Evolutionary conservation across 2,329 filamentous ascomycete genomes (phyloP), one percentile per base, ranked within the genome.

Genomic region (Geosmithia putterillii): DNA sequence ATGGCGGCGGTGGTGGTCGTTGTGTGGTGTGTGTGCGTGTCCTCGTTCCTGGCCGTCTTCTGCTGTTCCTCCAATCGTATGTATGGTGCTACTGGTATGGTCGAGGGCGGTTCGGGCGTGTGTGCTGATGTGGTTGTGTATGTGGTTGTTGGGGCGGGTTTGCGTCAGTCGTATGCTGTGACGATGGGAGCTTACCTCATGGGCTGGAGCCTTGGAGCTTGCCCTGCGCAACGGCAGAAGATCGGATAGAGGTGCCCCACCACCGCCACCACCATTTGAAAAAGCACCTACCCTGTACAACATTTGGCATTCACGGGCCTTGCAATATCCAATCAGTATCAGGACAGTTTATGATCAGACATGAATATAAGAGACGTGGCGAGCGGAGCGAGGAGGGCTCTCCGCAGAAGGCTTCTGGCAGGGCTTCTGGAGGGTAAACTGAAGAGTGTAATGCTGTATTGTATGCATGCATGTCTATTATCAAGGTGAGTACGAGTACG

Each of bases 141-240:
- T 14, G 28, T 32, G 28, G 28, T n/a, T n/a, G n/a, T n/a, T n/a
- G 18, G 28, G n/a, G 17, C 10, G 12, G 23, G 23, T 42, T 42
- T 15, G 41, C 38, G 19, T 19, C 38, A 34, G n/a, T 34, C 36
- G 36, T 38, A 19, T 9, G 36, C 20, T 18, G 36, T 38, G 41
- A 21, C 28, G 40, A 28, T 45, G 53, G 47, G 53, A 62, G 62
- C 62, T 65, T 64, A 64, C 61, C 61, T 64, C 61, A 64, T 56
- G 54, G 52, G 54, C 50, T 61, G 60, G 52, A 64, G 48, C 48
- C 48, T 50, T 50, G 47, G 34, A 37, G 37, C 40, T 38, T 42
- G 28, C 17, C 42, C 7, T 18, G 19, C 23, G 18, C 21, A 32
- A 19, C 59, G 60, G 60, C 46, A 55, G 52, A 63, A 60, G 38